These are phyloP conservation scores for Xylogone sp. DNA, from an alignment of 2,329 filamentous ascomycete species.

Conservation along the genomic window DNA sequence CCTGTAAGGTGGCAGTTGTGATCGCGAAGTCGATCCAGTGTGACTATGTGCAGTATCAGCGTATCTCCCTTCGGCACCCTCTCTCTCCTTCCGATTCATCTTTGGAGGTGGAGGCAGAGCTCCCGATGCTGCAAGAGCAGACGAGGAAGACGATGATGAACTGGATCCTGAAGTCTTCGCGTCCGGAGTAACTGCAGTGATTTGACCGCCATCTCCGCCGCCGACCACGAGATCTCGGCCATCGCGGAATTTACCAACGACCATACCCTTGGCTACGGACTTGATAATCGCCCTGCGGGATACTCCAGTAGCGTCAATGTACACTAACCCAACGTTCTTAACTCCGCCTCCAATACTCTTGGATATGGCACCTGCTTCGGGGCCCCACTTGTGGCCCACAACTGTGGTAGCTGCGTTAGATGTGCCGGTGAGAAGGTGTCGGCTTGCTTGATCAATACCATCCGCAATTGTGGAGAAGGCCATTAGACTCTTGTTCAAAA, in stretches of 20 bases:
- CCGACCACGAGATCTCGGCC: slow-evolving; percentile 73
- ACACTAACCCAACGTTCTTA: slow-evolving; percentile 95
- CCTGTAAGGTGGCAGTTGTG: slow-evolving; percentile 13
- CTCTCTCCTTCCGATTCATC: slow-evolving; percentile 21
- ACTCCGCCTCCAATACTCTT: slow-evolving; percentile 76
- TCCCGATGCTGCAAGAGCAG: background rate
- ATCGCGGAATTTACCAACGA: slow-evolving; percentile 73
- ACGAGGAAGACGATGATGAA: background rate
- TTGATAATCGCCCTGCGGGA: slow-evolving; percentile 87
- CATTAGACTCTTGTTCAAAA: slow-evolving; percentile 95
- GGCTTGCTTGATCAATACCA: slow-evolving; percentile 84
- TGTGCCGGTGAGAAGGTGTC: slow-evolving; percentile 69
- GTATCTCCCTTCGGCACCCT: slow-evolving; percentile 15
- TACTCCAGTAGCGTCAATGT: slow-evolving; percentile 93
- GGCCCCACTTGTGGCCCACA: slow-evolving; percentile 84
- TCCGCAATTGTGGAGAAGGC: slow-evolving; percentile 94
- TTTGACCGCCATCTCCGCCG: slow-evolving; percentile 36
- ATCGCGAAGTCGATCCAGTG: slow-evolving; percentile 12
- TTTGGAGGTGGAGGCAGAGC: background rate
- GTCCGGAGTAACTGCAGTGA: slow-evolving; percentile 4
- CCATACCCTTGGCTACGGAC: slow-evolving; percentile 95
- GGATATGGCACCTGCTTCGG: slow-evolving; percentile 77
- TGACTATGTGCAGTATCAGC: slow-evolving; percentile 18
- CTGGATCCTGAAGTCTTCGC: background rate
- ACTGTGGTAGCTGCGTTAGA: slow-evolving; percentile 79